Evolutionary conservation across 352 stramenopile genomes (phyloP).

Genomic region (Bremia lactucae): DNA sequence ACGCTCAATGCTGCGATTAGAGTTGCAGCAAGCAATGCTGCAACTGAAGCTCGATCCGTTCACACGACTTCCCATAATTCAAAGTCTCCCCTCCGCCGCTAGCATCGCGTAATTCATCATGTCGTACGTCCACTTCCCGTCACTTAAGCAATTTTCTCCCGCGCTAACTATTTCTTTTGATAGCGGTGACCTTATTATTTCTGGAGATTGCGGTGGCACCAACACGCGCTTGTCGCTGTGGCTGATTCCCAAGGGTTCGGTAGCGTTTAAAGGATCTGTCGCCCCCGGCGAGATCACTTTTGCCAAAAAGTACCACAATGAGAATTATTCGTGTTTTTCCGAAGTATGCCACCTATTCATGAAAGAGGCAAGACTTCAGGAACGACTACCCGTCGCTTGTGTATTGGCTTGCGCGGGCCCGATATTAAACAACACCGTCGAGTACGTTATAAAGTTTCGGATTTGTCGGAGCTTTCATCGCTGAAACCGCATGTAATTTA

Average conservation of each 20-base stretch:
- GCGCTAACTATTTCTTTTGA: background rate
- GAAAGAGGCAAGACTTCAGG: slow-evolving; percentile 82
- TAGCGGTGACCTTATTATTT: slow-evolving; percentile 74
- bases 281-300: slow-evolving; percentile 77
- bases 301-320: slow-evolving; percentile 82
- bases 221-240: slow-evolving; percentile 92
- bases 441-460: no score
- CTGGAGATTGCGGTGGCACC: slow-evolving; percentile 94
- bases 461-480: background rate
- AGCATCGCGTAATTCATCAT: no score
- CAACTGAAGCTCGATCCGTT: no score
- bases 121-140: slow-evolving; percentile 5
- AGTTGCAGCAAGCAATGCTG: no score
- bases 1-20: no score
- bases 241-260: slow-evolving; percentile 53
- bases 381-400: slow-evolving; percentile 46
- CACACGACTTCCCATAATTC: no score
- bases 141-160: background rate
- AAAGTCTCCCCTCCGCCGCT: no score
- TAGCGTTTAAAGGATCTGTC: slow-evolving; percentile 57
- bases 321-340: slow-evolving; percentile 69
- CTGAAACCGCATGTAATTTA: slow-evolving; percentile 1
- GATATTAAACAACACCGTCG: slow-evolving; percentile 74
- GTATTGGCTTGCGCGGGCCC: slow-evolving; percentile 76
- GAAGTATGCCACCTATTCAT: slow-evolving; percentile 90